Evolutionary conservation across 2,329 filamentous ascomycete genomes (phyloP).

Genomic region (Xylariales sp.): DNA sequence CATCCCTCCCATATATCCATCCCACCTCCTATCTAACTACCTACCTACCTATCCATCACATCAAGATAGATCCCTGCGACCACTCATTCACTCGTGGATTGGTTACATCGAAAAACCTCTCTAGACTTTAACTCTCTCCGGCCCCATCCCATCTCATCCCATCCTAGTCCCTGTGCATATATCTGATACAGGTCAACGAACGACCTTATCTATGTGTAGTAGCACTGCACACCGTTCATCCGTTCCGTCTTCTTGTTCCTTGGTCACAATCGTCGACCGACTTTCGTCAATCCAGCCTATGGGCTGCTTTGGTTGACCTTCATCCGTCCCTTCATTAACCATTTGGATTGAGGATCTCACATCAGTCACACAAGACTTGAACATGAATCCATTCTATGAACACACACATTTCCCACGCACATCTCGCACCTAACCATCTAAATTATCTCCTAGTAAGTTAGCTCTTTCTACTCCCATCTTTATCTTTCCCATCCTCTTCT

Average conservation of each 20-base stretch:
- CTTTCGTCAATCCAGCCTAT: not conserved
- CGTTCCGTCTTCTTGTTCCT: not conserved
- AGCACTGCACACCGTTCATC: not conserved
- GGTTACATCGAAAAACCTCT: no score
- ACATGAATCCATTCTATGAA: conserved; percentile 28
- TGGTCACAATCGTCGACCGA: not conserved
- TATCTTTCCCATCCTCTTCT: no score
- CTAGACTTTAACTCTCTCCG: no score
- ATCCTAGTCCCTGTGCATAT: not conserved
- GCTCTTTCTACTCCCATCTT: no score
- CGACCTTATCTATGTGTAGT: not conserved
- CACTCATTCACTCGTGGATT: no score
- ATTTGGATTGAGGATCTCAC: not conserved
- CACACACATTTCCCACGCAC: conserved; percentile 9
- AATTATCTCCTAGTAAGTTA: conserved; percentile 12
- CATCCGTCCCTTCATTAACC: not conserved
- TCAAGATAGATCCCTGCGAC: no score
- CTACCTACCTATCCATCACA: no score
- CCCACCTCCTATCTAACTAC: no score
- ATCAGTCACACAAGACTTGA: conserved; percentile 8
- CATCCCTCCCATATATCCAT: no score
- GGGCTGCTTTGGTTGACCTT: not conserved
- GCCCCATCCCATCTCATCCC: no score
- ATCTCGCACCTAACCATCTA: conserved; percentile 16
- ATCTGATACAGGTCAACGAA: not conserved